Evolutionary conservation across 257 asterid species (phyloP).

Genomic region (Penstemon davidsonii): DNA sequence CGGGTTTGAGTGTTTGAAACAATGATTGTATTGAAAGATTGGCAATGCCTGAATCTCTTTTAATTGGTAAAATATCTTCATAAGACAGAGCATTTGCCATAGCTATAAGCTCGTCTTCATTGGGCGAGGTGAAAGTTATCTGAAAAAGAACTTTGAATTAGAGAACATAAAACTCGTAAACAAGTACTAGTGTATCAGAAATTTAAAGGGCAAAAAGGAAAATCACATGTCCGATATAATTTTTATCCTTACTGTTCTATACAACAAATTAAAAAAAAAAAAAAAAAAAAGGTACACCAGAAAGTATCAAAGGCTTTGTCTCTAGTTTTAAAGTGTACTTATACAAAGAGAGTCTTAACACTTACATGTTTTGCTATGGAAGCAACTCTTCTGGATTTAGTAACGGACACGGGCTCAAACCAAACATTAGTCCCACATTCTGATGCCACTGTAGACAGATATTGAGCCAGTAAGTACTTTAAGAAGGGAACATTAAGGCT

Average conservation of each 20-base stretch:
- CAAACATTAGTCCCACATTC: constrained; percentile 65
- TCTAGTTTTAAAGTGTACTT: background rate
- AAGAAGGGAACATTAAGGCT: constrained; percentile 1
- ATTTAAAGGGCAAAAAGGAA: background rate
- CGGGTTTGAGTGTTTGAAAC: constrained; percentile 72
- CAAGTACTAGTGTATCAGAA: background rate
- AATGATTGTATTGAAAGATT: constrained; percentile 42
- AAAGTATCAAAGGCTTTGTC: background rate
- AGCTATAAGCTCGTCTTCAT: constrained; percentile 88
- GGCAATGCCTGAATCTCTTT: constrained; percentile 29
- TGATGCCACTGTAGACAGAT: constrained; percentile 66
- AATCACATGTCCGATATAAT: background rate
- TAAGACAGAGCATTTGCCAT: constrained; percentile 83
- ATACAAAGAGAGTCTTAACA: constrained; percentile 21
- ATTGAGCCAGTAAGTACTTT: constrained; percentile 25
- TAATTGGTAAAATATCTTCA: constrained; percentile 41
- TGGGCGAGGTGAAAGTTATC: constrained; percentile 86
- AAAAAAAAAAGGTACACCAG: background rate
- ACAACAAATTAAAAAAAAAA: background rate
- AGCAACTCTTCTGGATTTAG: constrained; percentile 76
- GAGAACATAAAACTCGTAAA: background rate
- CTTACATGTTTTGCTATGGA: constrained; percentile 75
- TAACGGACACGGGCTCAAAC: constrained; percentile 98
- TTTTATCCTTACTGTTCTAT: background rate
- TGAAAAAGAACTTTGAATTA: constrained; percentile 34